Conservation (phyloP, 1,139 yeast genomes). For the Saccharomyces hybrid region DNA sequence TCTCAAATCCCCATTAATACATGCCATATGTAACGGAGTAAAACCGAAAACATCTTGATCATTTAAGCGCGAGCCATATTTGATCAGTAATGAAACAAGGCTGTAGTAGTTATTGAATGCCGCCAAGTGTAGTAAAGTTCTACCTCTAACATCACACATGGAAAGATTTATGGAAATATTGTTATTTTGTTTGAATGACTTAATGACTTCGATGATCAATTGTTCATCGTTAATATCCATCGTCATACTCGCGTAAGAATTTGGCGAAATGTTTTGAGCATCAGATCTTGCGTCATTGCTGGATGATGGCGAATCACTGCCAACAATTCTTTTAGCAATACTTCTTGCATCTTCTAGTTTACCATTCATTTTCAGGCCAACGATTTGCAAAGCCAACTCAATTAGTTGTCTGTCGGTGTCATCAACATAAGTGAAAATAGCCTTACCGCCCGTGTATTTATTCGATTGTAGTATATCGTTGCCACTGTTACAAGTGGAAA, state of each 20-base stretch:
- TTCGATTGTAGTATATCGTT: too few species aligned
- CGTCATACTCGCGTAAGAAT: neutral
- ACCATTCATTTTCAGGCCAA: too few species aligned
- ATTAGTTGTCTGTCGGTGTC: too few species aligned
- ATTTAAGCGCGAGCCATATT: constrained; percentile 76
- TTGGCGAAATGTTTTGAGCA: constrained; percentile 9
- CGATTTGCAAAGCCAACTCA: too few species aligned
- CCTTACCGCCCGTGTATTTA: too few species aligned
- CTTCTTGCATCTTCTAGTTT: too few species aligned
- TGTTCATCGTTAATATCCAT: constrained; percentile 40
- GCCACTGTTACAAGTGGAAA: neutral
- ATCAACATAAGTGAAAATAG: too few species aligned
- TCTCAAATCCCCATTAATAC: constrained; percentile 62
- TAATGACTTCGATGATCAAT: constrained; percentile 55
- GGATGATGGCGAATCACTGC: too few species aligned
- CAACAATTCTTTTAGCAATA: too few species aligned
- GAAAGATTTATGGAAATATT: constrained; percentile 51
- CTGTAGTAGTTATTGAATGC: constrained; percentile 62
- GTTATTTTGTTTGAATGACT: constrained; percentile 38
- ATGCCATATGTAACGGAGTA: constrained; percentile 83
- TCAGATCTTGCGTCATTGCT: neutral
- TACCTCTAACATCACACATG: constrained; percentile 73
- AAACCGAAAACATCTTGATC: constrained; percentile 70
- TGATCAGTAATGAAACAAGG: constrained; percentile 56
- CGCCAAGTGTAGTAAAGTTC: constrained; percentile 79